Conservation (phyloP, 306 rosid genomes). For the Dalbergia cultrata region DNA sequence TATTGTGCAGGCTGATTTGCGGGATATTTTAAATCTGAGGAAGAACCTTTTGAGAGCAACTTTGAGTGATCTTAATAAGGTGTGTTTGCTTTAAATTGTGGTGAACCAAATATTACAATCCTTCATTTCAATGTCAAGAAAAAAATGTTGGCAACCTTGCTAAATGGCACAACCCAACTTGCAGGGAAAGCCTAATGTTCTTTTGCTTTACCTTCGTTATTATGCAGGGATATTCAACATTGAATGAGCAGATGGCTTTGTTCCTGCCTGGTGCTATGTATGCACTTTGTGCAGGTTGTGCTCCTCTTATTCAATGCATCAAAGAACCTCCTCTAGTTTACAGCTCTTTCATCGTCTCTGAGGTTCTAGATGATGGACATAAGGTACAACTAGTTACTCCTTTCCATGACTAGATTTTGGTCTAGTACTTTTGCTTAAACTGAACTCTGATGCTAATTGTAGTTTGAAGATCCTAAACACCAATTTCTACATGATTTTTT, state of each 20-base stretch:
- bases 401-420: conserved; percentile 30
- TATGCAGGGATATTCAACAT: conserved; percentile 65
- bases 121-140: not conserved
- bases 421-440: conserved; percentile 29
- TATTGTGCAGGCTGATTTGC: conserved; percentile 73
- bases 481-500: conserved; percentile 59
- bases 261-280: conserved; percentile 80
- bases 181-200: conserved; percentile 18
- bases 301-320: conserved; percentile 60
- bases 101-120: conserved; percentile 27
- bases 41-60: conserved; percentile 74
- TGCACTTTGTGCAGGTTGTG: conserved; percentile 85
- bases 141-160: conserved; percentile 22
- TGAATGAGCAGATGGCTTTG: conserved; percentile 63
- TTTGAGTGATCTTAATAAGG: conserved; percentile 74
- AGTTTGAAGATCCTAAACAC: conserved; percentile 71
- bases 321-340: conserved; percentile 50
- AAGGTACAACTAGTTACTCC: conserved; percentile 58
- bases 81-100: conserved; percentile 45
- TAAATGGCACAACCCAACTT: conserved; percentile 18
- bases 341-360: conserved; percentile 53
- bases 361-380: conserved; percentile 55
- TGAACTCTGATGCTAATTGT: conserved; percentile 50
- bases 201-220: conserved; percentile 15
- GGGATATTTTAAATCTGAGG: conserved; percentile 72